Conservation (phyloP, 768 basidiomycete species). For the Termitomyces sp. region DNA sequence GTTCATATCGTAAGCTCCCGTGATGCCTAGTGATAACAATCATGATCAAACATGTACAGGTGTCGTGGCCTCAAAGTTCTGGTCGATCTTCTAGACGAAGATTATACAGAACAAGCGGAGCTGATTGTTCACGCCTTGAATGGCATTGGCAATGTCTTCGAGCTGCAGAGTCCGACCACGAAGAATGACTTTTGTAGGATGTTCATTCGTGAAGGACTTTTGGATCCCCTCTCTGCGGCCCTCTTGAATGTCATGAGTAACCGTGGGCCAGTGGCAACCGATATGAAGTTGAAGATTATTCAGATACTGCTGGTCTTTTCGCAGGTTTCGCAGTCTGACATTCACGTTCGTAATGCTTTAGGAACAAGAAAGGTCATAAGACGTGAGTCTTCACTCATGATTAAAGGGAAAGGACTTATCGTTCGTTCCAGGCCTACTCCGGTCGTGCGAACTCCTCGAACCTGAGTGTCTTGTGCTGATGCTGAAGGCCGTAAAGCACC, state of each 20-base stretch:
- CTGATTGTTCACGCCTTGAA: constrained; percentile 91
- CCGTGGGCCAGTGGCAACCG: constrained; percentile 55
- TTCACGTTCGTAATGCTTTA: constrained; percentile 87
- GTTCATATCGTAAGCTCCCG: constrained; percentile 88
- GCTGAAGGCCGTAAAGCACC: constrained; percentile 93
- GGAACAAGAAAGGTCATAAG: constrained; percentile 86
- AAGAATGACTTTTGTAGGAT: constrained; percentile 98
- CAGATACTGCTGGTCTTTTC: constrained; percentile 88
- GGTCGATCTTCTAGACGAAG: constrained; percentile 95
- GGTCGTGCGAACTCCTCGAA: constrained; percentile 82
- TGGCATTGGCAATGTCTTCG: constrained; percentile 93
- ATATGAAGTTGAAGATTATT: constrained; percentile 86
- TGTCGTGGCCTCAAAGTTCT: constrained; percentile 94
- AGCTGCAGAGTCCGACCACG: constrained; percentile 92
- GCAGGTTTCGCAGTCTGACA: constrained; percentile 94
- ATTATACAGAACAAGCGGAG: constrained; percentile 86
- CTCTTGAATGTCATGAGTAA: constrained; percentile 83
- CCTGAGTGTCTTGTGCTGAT: constrained; percentile 85
- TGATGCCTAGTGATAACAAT: not conserved
- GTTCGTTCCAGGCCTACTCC: constrained; percentile 61
- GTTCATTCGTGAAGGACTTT: constrained; percentile 93
- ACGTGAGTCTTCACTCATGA: constrained; percentile 45
- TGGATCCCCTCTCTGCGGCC: constrained; percentile 89
- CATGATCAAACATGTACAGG: constrained; percentile 29
- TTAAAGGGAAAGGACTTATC: not conserved